Percentiles rank a stretch among this genome's conserved stretches.
Evolutionary conservation across 495 filamentous ascomycete species (phyloP).

Genomic region (Penicillium coprophilum): DNA sequence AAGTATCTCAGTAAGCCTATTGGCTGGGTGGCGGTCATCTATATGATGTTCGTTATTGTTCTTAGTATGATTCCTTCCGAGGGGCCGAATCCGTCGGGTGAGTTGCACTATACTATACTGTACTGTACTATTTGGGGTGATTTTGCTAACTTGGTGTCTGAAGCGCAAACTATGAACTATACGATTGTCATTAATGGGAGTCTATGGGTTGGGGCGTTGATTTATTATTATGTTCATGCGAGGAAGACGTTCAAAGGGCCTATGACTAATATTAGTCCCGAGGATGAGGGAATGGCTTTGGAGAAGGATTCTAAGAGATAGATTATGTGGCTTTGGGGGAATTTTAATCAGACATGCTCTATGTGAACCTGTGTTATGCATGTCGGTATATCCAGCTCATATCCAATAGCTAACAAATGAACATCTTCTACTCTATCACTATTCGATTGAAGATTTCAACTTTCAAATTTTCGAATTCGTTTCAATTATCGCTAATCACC

Average conservation of each 20-base stretch:
- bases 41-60: constrained; percentile 52
- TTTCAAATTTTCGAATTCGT: background rate
- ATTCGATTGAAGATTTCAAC: background rate
- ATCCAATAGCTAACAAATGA: background rate
- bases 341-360: background rate
- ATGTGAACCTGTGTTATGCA: background rate
- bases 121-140: background rate
- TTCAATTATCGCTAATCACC: constrained; percentile 8
- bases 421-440: background rate
- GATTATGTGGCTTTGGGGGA: background rate
- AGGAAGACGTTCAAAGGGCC: constrained; percentile 73
- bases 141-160: constrained; percentile 16
- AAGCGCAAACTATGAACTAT: constrained; percentile 61
- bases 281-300: constrained; percentile 23
- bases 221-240: constrained; percentile 66
- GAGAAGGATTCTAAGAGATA: background rate
- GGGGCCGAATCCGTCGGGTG: constrained; percentile 48
- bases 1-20: constrained; percentile 48
- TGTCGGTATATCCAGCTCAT: background rate
- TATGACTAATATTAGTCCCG: constrained; percentile 57
- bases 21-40: constrained; percentile 53
- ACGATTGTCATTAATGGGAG: constrained; percentile 62
- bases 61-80: constrained; percentile 55
- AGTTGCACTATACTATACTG: constrained; percentile 12
- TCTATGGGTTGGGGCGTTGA: constrained; percentile 58